Conservation (phyloP, 225 moss, liverwort and hornwort genomes). For the Marchantia polymorpha region DNA sequence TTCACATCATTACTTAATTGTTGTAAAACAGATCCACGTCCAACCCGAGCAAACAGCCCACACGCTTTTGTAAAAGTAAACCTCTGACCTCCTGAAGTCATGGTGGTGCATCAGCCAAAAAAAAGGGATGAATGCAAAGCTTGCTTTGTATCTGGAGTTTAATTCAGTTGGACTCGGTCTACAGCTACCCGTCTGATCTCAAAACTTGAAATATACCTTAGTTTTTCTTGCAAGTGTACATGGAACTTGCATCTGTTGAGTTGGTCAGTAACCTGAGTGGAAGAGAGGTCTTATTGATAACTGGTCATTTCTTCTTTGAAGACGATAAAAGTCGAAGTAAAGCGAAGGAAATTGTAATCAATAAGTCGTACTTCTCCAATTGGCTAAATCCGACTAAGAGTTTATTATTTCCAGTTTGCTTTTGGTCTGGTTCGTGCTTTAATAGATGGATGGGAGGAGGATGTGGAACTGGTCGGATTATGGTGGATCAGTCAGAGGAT, state of each 20-base stretch:
- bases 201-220: not conserved
- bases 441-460: constrained; percentile 53
- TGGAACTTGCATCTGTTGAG: not conserved
- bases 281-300: not conserved
- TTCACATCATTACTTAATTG: no score
- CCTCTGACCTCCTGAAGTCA: no score
- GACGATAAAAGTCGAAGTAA: not conserved
- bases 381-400: not conserved
- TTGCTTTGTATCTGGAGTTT: no score
- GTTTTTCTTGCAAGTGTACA: not conserved
- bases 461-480: constrained; percentile 48
- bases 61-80: no score
- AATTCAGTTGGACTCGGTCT: no score
- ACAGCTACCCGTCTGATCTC: no score
- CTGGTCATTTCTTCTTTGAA: not conserved
- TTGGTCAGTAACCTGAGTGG: not conserved
- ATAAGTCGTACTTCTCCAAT: not conserved
- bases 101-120: no score
- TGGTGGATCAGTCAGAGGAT: constrained; percentile 63
- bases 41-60: no score
- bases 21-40: no score
- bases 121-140: no score
- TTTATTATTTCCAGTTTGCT: constrained; percentile 46
- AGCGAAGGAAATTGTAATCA: not conserved
- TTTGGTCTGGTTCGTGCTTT: constrained; percentile 61